These are phyloP conservation scores for Neurospora intermedia DNA, from an alignment of 495 filamentous ascomycete genomes.

Conservation along the genomic window DNA sequence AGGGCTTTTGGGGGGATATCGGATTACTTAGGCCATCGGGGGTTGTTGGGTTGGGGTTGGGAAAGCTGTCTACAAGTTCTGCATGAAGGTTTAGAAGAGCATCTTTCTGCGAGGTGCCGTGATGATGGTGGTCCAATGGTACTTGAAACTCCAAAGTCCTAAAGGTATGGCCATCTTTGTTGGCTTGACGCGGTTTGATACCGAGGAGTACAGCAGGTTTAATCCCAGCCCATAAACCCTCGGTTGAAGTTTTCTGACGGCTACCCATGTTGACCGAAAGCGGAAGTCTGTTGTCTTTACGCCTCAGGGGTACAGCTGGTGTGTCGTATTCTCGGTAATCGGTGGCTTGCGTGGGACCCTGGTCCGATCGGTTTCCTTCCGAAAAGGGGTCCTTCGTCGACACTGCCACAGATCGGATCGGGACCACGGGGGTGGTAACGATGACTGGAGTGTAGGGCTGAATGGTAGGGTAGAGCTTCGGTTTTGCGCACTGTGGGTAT, in stretches of 20 bases:
- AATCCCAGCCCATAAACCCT: neutral
- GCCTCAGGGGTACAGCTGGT: neutral
- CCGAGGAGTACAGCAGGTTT: neutral
- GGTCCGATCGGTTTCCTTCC: neutral
- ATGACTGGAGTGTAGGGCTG: neutral
- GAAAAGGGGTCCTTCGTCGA: neutral
- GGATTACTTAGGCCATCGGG: neutral
- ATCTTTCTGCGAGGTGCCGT: neutral
- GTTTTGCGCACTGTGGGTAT: neutral
- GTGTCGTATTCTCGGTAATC: neutral
- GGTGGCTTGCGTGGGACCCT: neutral
- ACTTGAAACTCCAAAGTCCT: conserved; percentile 8
- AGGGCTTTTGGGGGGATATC: neutral
- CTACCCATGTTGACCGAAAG: neutral
- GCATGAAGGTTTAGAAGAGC: conserved; percentile 7
- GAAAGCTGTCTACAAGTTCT: conserved; percentile 7
- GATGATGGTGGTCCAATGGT: conserved; percentile 9
- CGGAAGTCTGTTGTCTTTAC: neutral
- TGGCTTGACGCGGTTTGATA: neutral
- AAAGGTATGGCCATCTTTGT: neutral
- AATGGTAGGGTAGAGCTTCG: neutral
- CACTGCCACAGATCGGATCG: neutral
- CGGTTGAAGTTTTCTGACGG: neutral
- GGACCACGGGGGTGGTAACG: neutral
- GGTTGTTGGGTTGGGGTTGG: neutral